Evolutionary conservation across 192 early-diverging fungal genomes (phyloP), one percentile per base, ranked within the genome.

Genomic region (Mortierella claussenii): DNA sequence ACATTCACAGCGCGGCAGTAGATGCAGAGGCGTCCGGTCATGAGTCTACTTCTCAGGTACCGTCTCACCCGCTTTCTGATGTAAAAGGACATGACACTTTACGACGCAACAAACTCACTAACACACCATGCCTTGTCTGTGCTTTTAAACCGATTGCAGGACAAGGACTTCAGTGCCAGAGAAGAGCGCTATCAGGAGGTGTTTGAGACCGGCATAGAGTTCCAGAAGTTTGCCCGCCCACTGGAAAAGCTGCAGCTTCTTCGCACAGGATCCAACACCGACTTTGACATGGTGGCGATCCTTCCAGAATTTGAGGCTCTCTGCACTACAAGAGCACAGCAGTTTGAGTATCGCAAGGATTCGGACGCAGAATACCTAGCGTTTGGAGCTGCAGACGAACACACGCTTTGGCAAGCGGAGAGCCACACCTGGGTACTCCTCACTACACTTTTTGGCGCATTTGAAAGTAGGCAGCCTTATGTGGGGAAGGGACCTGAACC

Each of bases 371-470:
- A 50, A 36, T 70, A 62, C 27, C 20, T 45, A 3, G 28, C 56
- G 30, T 42, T 55, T 30, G 56, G 42, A 0, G 26, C 43, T 15
- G 30, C 27, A 27, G 63, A 66, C 43, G 71, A 76, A 37, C 47
- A 76, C 59, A 67, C 60, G 17, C 45, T 66, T 27, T 76, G 73
- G 73, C 64, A 76, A 30, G 48, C 63, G 0, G 73, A 76, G 45
- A 42, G 65, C n/a, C 51, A 61, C 11, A 76, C 73, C 17, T 76
- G 64, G 64, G n/a, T 76, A 6, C 59, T 76, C 24, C 52, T 76
- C 2, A 28, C 42, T 23, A 62, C 55, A 12, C 73, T 76, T 37
- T 60, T 65, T 13, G 48, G 47, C 32, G 63, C 56, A 28, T 60
- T 60, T 23, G 56, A 59, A 33, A 49, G 31, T 8, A 37, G 42